These are phyloP conservation scores for Echinochloa phyllopogon DNA, from an alignment of 176 grass and related monocot species.

Conservation along the genomic window DNA sequence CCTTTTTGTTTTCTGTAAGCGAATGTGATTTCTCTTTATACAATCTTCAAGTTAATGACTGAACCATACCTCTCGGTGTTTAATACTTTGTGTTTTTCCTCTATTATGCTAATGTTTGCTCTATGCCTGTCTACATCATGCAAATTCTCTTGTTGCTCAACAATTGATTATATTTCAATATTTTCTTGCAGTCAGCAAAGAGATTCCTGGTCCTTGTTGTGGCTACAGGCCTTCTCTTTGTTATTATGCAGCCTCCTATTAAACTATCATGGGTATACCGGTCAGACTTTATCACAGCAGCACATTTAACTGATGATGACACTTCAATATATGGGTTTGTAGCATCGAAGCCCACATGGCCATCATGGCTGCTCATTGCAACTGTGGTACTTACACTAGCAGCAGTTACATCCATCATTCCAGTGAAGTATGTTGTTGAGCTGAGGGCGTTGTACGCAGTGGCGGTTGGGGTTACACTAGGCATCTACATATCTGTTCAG, in stretches of 20 bases:
- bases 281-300: conserved; percentile 79
- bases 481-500: conserved; percentile 95
- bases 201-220: conserved; percentile 76
- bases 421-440: conserved; percentile 93
- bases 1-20: neutral
- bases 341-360: conserved; percentile 83
- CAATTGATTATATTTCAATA: conserved; percentile 38
- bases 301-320: conserved; percentile 89
- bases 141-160: conserved; percentile 17
- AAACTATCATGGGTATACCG: conserved; percentile 84
- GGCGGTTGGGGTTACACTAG: conserved; percentile 76
- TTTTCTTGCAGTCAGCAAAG: conserved; percentile 82
- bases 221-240: conserved; percentile 82
- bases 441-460: conserved; percentile 82
- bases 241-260: conserved; percentile 91
- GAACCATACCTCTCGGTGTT: neutral
- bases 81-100: conserved; percentile 4
- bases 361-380: conserved; percentile 91
- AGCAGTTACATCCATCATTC: conserved; percentile 89
- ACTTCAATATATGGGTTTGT: conserved; percentile 90
- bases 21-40: neutral
- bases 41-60: conserved; percentile 5
- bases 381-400: conserved; percentile 86
- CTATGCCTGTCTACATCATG: neutral
- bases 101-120: neutral